A percentile compares a stretch with the other conserved stretches of the same genome.
phyloP scores from a whole-genome alignment of 2,329 filamentous ascomycete species.

The Nectriaceae sp. region DNA sequence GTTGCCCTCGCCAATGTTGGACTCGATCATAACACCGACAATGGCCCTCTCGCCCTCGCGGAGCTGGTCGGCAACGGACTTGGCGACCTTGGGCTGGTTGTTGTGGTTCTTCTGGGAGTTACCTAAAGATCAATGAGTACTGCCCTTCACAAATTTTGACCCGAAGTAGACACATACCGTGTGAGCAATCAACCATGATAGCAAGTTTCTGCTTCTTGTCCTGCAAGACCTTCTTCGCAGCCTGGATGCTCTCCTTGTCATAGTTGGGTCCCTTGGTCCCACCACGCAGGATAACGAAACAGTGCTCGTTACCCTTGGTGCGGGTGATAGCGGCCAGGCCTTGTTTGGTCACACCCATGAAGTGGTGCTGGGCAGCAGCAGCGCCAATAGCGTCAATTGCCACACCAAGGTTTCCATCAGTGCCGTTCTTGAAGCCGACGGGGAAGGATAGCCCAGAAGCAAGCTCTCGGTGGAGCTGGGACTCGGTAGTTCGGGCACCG shows the following conservation, averaged over 20 bases:
- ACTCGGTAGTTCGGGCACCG: conserved; percentile 94
- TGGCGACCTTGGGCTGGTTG: conserved; percentile 93
- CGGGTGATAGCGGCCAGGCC: conserved; percentile 92
- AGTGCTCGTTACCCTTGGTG: conserved; percentile 93
- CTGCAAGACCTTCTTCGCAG: conserved; percentile 73
- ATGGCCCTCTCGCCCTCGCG: conserved; percentile 85
- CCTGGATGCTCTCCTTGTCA: conserved; percentile 80
- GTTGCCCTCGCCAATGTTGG: conserved; percentile 89
- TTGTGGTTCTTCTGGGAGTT: conserved; percentile 98
- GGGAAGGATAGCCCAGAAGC: conserved; percentile 95
- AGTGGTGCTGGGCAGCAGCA: conserved; percentile 85
- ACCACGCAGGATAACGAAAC: conserved; percentile 93
- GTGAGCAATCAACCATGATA: conserved; percentile 98
- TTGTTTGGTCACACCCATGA: conserved; percentile 98
- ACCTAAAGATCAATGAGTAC: too few relatives aligned
- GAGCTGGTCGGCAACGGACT: conserved; percentile 80
- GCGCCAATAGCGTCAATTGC: conserved; percentile 95
- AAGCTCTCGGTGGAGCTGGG: conserved; percentile 92
- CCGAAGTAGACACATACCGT: conserved; percentile 69
- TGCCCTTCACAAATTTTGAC: too few relatives aligned
- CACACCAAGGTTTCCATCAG: conserved; percentile 86
- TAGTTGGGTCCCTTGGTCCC: conserved; percentile 93
- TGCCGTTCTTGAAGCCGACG: conserved; percentile 99
- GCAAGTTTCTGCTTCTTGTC: conserved; percentile 85
- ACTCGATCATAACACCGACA: conserved; percentile 98